These are phyloP conservation scores for Tricholoma matsutake DNA, from an alignment of 768 basidiomycete species.

Conservation along the genomic window DNA sequence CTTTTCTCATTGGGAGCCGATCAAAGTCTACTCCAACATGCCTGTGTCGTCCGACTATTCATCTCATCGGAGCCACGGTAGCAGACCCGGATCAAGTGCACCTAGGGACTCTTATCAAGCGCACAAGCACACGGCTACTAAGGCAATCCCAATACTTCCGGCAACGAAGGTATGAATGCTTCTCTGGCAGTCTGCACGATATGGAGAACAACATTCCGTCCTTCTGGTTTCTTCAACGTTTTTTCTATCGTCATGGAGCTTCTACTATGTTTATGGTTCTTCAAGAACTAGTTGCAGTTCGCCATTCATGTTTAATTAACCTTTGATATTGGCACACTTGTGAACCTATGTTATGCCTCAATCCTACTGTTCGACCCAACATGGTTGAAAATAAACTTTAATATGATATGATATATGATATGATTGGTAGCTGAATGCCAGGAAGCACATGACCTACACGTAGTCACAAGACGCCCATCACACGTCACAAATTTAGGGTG, in stretches of 20 bases:
- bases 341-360: neutral
- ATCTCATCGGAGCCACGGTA: slow-evolving; percentile 9
- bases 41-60: slow-evolving; percentile 6
- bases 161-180: slow-evolving; percentile 5
- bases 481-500: slow-evolving; percentile 19
- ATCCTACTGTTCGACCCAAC: neutral
- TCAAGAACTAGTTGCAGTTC: neutral
- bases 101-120: slow-evolving; percentile 6
- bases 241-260: neutral
- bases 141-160: slow-evolving; percentile 6
- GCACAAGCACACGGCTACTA: slow-evolving; percentile 4
- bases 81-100: slow-evolving; percentile 4
- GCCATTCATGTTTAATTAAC: neutral
- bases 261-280: neutral
- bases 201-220: neutral
- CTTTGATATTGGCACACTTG: no score
- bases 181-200: neutral
- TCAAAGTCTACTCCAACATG: neutral
- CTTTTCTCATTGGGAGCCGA: slow-evolving; percentile 9
- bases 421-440: no score
- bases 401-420: no score
- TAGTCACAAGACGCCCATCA: slow-evolving; percentile 1
- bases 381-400: neutral
- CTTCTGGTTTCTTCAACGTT: neutral
- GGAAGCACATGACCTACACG: neutral